Evolutionary conservation across 805 yeast species (phyloP).

Genomic region (Starmerella floricola): DNA sequence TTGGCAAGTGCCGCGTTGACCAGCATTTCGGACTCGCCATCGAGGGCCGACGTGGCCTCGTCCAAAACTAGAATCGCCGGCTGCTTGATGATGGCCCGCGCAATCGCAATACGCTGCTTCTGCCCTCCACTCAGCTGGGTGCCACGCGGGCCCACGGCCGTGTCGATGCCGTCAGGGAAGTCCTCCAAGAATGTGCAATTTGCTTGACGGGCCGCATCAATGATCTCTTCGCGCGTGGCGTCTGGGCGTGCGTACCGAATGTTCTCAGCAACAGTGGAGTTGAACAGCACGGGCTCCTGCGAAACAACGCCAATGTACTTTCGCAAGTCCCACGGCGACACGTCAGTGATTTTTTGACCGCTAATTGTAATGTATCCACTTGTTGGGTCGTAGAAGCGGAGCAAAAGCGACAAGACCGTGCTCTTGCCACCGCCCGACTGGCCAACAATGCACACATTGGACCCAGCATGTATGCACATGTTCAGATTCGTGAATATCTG

Average conservation of each 20-base stretch:
- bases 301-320: slow-evolving; percentile 76
- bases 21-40: slow-evolving; percentile 73
- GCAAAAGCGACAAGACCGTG: slow-evolving; percentile 64
- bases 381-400: slow-evolving; percentile 73
- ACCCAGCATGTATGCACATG: slow-evolving; percentile 59
- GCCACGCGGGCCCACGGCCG: slow-evolving; percentile 76
- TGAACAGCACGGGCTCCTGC: slow-evolving; percentile 82
- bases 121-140: slow-evolving; percentile 91
- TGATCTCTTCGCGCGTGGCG: slow-evolving; percentile 48
- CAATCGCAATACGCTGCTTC: slow-evolving; percentile 82
- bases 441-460: slow-evolving; percentile 86
- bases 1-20: slow-evolving; percentile 59
- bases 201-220: slow-evolving; percentile 53
- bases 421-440: slow-evolving; percentile 97
- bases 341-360: slow-evolving; percentile 45
- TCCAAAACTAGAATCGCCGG: slow-evolving; percentile 78
- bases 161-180: slow-evolving; percentile 73
- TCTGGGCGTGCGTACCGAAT: slow-evolving; percentile 58
- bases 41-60: slow-evolving; percentile 91
- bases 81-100: slow-evolving; percentile 66
- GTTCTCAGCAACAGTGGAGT: slow-evolving; percentile 76
- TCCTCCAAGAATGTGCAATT: slow-evolving; percentile 63
- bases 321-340: slow-evolving; percentile 63
- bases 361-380: slow-evolving; percentile 56
- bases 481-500: slow-evolving; percentile 50